Evolutionary conservation across 2,329 filamentous ascomycete genomes (phyloP).

Genomic region (Colletotrichum euphorbiae): DNA sequence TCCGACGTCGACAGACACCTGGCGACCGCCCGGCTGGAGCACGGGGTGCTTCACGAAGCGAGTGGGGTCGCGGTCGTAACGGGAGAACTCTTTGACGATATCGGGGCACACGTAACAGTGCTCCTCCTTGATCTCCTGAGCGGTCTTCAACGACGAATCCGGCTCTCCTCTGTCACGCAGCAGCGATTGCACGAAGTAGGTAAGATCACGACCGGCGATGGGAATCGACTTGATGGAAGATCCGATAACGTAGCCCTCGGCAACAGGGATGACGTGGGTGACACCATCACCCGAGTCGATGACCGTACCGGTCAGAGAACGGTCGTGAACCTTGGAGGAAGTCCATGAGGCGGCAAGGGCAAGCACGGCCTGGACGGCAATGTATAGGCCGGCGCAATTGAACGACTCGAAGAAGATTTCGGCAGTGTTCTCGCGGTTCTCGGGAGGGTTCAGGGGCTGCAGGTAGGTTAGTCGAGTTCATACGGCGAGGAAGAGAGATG

Average conservation of each 20-base stretch:
- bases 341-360: conserved; percentile 98
- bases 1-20: conserved; percentile 89
- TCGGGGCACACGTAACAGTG: conserved; percentile 99
- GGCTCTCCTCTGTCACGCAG: conserved; percentile 96
- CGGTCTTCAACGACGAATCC: conserved; percentile 96
- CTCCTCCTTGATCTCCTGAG: conserved; percentile 98
- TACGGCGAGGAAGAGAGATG: neutral
- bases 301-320: conserved; percentile 95
- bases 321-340: conserved; percentile 95
- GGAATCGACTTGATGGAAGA: conserved; percentile 99
- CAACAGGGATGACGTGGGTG: conserved; percentile 98
- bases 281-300: conserved; percentile 99
- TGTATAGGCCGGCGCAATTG: conserved; percentile 98
- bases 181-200: conserved; percentile 97
- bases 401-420: conserved; percentile 99
- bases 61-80: conserved; percentile 92
- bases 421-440: conserved; percentile 98
- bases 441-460: conserved; percentile 94
- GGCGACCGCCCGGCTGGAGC: conserved; percentile 84
- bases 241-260: conserved; percentile 98
- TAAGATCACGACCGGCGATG: conserved; percentile 97
- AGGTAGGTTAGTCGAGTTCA: conserved; percentile 37
- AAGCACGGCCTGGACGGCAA: conserved; percentile 96
- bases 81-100: conserved; percentile 97
- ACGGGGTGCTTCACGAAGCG: conserved; percentile 93